Conservation (phyloP, 2,329 filamentous ascomycete species). For the Xylaria sp. region DNA sequence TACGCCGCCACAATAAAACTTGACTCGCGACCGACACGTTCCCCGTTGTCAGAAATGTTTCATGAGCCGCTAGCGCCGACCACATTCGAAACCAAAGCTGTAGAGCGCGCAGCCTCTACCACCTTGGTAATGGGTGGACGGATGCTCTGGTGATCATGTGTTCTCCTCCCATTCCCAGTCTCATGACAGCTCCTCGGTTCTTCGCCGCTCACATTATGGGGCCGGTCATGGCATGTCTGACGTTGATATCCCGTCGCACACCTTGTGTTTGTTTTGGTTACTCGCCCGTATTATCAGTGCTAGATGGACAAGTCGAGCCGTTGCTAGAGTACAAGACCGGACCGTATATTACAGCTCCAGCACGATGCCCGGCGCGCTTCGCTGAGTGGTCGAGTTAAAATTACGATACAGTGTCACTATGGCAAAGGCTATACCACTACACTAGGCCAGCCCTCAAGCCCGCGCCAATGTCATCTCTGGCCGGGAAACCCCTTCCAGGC, state of each 20-base stretch:
- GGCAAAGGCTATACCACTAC: not conserved
- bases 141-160: conserved; percentile 25
- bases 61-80: conserved; percentile 27
- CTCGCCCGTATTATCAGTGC: not conserved
- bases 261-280: conserved; percentile 24
- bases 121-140: not conserved
- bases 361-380: conserved; percentile 21
- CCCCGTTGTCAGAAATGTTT: not conserved
- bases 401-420: conserved; percentile 16
- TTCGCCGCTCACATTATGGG: conserved; percentile 30
- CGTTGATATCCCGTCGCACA: not conserved
- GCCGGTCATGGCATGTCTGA: not conserved
- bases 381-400: conserved; percentile 33
- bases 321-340: conserved; percentile 11
- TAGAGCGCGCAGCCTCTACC: conserved; percentile 9
- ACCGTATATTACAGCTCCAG: conserved; percentile 32
- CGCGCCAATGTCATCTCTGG: conserved; percentile 12
- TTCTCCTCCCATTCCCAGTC: conserved; percentile 13
- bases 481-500: conserved; percentile 27
- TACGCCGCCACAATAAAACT: conserved; percentile 1
- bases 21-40: not conserved
- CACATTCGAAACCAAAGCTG: conserved; percentile 10
- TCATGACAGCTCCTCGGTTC: conserved; percentile 19
- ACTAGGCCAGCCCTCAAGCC: conserved; percentile 16
- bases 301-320: not conserved